phyloP scores from a whole-genome alignment of 2,329 filamentous ascomycete genomes.

The Passalora sequoiae region DNA sequence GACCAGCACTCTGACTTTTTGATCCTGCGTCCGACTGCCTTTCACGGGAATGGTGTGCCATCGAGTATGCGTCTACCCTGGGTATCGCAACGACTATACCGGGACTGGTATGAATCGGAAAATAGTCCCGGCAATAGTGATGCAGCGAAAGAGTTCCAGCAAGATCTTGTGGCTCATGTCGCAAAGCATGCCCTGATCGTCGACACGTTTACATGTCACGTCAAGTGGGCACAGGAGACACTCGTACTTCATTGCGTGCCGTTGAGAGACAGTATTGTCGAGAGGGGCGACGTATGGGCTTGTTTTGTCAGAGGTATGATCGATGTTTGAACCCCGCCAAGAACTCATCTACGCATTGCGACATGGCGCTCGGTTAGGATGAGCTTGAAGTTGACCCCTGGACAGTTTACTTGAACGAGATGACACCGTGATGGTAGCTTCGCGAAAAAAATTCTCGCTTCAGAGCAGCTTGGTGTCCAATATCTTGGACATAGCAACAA shows the following conservation, averaged over 20 bases:
- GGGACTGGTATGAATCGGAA: conserved; percentile 20
- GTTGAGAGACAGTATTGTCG: conserved; percentile 1
- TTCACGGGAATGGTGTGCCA: conserved; percentile 19
- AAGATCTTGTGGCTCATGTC: conserved; percentile 15
- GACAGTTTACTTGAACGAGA: neutral
- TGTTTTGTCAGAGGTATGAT: conserved; percentile 10
- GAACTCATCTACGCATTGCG: no score
- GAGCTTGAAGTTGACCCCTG: neutral
- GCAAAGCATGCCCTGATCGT: conserved; percentile 12
- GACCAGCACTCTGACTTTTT: conserved; percentile 25
- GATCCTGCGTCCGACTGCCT: conserved; percentile 22
- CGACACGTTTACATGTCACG: conserved; percentile 9
- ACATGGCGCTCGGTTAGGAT: no score
- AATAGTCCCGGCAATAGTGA: conserved; percentile 7
- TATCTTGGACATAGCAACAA: no score
- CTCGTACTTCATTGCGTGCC: conserved; percentile 9
- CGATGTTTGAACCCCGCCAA: no score
- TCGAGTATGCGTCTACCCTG: conserved; percentile 21
- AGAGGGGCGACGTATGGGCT: conserved; percentile 8
- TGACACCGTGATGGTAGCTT: neutral
- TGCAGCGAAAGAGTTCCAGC: conserved; percentile 15
- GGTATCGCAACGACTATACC: conserved; percentile 21
- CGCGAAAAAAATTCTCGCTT: no score
- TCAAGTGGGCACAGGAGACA: conserved; percentile 4
- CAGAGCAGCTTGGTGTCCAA: no score